Percentiles rank a stretch among this genome's conserved stretches.
Evolutionary conservation across 2,329 filamentous ascomycete genomes (phyloP).

Genomic region (Blastomyces gilchristii): DNA sequence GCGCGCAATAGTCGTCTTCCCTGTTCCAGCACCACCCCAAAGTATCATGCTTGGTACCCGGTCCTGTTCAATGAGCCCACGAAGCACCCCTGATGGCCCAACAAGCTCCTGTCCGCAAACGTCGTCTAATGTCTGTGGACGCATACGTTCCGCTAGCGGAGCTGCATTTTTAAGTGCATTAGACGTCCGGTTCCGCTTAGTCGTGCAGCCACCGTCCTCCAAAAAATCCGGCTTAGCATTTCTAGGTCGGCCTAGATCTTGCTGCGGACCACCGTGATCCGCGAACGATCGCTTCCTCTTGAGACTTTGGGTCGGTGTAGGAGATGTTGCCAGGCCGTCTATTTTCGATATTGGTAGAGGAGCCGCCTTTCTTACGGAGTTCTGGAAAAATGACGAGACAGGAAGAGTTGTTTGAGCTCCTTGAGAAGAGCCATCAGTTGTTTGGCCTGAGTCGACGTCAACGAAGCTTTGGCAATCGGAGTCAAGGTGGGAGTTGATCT

Average conservation of each 20-base stretch:
- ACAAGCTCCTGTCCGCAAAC: conserved; percentile 89
- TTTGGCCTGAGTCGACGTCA: conserved; percentile 40
- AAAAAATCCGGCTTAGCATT: background rate
- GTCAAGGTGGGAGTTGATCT: conserved; percentile 88
- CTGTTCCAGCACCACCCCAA: conserved; percentile 49
- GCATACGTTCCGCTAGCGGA: conserved; percentile 88
- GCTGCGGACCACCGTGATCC: conserved; percentile 16
- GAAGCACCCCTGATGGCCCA: conserved; percentile 69
- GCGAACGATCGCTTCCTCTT: conserved; percentile 27
- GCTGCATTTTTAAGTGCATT: conserved; percentile 56
- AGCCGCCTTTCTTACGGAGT: conserved; percentile 37
- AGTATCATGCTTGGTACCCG: conserved; percentile 90
- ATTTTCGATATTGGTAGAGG: conserved; percentile 16
- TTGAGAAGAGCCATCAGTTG: conserved; percentile 27
- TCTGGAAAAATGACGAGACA: conserved; percentile 40
- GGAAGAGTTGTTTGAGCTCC: conserved; percentile 31
- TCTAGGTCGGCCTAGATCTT: background rate
- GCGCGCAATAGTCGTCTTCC: conserved; percentile 64
- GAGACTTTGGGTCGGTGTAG: conserved; percentile 21
- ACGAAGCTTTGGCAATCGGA: conserved; percentile 63
- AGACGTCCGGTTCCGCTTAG: conserved; percentile 56
- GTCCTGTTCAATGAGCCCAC: conserved; percentile 74
- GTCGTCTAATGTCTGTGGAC: conserved; percentile 71
- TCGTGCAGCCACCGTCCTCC: conserved; percentile 5
- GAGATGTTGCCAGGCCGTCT: conserved; percentile 18